Percentiles rank a stretch among this genome's conserved stretches.
Conservation (phyloP, 2,329 filamentous ascomycete genomes). For the Cytospora schulzeri region DNA sequence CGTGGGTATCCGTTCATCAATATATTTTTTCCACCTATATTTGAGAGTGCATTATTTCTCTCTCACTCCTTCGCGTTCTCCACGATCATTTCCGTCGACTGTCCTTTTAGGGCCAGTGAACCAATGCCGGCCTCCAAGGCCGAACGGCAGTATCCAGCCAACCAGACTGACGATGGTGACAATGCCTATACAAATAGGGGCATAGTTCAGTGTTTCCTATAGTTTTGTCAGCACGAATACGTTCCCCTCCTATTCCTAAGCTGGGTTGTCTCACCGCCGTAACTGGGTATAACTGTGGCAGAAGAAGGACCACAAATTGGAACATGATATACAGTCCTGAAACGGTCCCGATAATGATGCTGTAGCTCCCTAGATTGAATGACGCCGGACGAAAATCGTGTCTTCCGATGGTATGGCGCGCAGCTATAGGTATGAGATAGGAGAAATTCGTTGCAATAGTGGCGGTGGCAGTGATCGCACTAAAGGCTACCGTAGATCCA, state of each 20-base stretch:
- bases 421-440: slow-evolving; percentile 43
- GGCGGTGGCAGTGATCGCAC: slow-evolving; percentile 41
- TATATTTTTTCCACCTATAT: no score
- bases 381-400: slow-evolving; percentile 38
- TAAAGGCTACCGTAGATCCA: slow-evolving; percentile 41
- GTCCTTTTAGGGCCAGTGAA: slow-evolving; percentile 42
- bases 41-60: not conserved
- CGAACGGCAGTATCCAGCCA: slow-evolving; percentile 41
- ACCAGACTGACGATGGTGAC: slow-evolving; percentile 39
- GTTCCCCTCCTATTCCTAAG: not conserved
- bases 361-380: slow-evolving; percentile 39
- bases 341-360: slow-evolving; percentile 32
- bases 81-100: slow-evolving; percentile 30
- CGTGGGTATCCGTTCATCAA: not conserved
- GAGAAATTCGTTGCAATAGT: slow-evolving; percentile 43
- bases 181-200: slow-evolving; percentile 42
- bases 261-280: slow-evolving; percentile 26
- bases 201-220: slow-evolving; percentile 42
- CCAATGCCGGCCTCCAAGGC: slow-evolving; percentile 40
- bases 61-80: not conserved
- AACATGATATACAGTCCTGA: slow-evolving; percentile 40
- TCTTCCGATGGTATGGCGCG: slow-evolving; percentile 41
- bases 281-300: slow-evolving; percentile 43
- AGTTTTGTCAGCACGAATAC: not conserved
- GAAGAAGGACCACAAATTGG: slow-evolving; percentile 39